Evolutionary conservation across 2,329 filamentous ascomycete species (phyloP).

Genomic region (Iodosphaeria phyllophila): DNA sequence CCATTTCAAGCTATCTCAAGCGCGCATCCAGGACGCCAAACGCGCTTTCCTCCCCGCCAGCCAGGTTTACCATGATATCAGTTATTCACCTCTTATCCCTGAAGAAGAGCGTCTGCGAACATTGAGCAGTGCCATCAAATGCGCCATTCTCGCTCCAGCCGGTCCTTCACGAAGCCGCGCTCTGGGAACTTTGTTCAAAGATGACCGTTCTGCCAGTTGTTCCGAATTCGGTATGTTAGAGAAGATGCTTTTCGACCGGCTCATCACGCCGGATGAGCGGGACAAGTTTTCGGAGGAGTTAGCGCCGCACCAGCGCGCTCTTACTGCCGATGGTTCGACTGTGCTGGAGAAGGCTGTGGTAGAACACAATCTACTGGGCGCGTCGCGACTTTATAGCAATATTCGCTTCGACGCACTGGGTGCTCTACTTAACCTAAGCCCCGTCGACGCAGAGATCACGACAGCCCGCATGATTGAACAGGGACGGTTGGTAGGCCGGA

Average conservation of each 20-base stretch:
- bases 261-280: conserved; percentile 69
- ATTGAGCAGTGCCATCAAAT: conserved; percentile 73
- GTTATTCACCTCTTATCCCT: conserved; percentile 57
- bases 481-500: conserved; percentile 67
- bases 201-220: conserved; percentile 60
- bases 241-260: conserved; percentile 89
- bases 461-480: conserved; percentile 94
- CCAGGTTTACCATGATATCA: conserved; percentile 75
- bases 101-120: conserved; percentile 75
- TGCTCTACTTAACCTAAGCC: conserved; percentile 56
- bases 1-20: conserved; percentile 80
- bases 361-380: conserved; percentile 85
- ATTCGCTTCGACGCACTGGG: conserved; percentile 62
- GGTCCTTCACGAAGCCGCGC: conserved; percentile 68
- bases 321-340: conserved; percentile 76
- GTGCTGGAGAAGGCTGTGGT: conserved; percentile 86
- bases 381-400: conserved; percentile 62
- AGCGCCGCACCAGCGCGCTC: conserved; percentile 74
- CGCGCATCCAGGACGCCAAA: conserved; percentile 81
- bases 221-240: conserved; percentile 78
- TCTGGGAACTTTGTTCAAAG: conserved; percentile 77
- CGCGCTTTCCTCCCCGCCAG: conserved; percentile 78
- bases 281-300: conserved; percentile 67
- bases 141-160: conserved; percentile 79
- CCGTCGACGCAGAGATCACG: conserved; percentile 72